Conservation (phyloP, 179 eudicot genomes). For the Corrigiola litoralis region DNA sequence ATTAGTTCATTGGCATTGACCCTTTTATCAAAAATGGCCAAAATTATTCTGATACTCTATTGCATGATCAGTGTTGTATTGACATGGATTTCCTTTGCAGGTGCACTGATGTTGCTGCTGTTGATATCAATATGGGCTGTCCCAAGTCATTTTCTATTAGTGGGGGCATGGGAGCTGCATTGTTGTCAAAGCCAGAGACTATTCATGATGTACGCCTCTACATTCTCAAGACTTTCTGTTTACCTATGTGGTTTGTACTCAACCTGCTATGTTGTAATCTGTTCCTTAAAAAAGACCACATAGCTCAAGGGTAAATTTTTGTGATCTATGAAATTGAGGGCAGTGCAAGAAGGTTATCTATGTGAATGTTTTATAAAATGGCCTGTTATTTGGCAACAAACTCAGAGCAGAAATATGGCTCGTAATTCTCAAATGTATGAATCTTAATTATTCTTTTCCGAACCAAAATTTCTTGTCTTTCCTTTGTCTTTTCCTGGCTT, state of each 20-base stretch:
- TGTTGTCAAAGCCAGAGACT: slow-evolving; percentile 74
- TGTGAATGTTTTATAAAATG: no score
- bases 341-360: no score
- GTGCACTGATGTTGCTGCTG: slow-evolving; percentile 84
- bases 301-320: no score
- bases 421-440: no score
- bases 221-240: background rate
- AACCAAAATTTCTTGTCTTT: background rate
- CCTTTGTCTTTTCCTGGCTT: background rate
- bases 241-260: background rate
- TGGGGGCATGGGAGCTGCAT: slow-evolving; percentile 97
- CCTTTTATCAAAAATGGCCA: background rate
- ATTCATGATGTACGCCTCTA: slow-evolving; percentile 69
- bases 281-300: no score
- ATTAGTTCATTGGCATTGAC: background rate
- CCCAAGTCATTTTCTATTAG: slow-evolving; percentile 85
- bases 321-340: no score
- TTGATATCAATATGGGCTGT: slow-evolving; percentile 93
- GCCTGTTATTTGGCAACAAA: no score
- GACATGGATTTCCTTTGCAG: slow-evolving; percentile 32
- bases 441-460: background rate
- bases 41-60: background rate
- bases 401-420: no score
- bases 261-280: no score
- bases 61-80: no score